Evolutionary conservation across 1,284 basidiomycete species (phyloP), one percentile per base, ranked within the genome.

Genomic region (Ceratobasidium sp.): DNA sequence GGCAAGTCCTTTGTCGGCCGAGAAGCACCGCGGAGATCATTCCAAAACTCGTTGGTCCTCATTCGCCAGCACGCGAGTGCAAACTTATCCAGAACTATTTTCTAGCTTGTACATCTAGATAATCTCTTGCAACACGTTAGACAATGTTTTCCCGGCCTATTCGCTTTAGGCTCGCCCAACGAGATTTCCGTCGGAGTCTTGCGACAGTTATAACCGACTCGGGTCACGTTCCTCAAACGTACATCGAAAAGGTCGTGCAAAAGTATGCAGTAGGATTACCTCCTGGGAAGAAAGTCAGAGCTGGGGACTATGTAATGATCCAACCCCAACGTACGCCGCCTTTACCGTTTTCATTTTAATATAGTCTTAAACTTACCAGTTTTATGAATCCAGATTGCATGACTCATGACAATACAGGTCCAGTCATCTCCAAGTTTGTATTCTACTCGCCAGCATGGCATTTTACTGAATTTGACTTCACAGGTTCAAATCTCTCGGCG

Each of bases 301-400:
- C 96, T 32, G 97, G 97, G 39, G 97, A 99, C 89, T 99, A 98
- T 89, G 96, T 99, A 61, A 98, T 98, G 93, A 97, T 99, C 81
- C 88, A 89, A 32, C 97, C 97, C 21, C 90, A 97, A 80, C 94
- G 97, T 65, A 53, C 46, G 62, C 32, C 21, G 12, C 26, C 3
- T 12, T 48, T 18, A 64, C n/a, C 18, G 18, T 18, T n/a, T n/a
- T 48, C 16, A 18, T 48, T 48, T 48, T 5, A 48, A n/a, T 48
- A 18, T 48, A 23, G 45, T 48, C 45, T 6, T 48, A 48, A 48
- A 48, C 45, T 48, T 48, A 48, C 21, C n/a, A 48, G 45, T n/a
- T n/a, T 48, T 16, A 6, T 18, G 30, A 23, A 34, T 30, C 10
- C 53, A 65, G 62, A 65, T 86, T 96, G 98, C 75, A 96, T 97